phyloP scores from a whole-genome alignment of 108 stramenopile genomes.

The Nannochloropsis gaditana region DNA sequence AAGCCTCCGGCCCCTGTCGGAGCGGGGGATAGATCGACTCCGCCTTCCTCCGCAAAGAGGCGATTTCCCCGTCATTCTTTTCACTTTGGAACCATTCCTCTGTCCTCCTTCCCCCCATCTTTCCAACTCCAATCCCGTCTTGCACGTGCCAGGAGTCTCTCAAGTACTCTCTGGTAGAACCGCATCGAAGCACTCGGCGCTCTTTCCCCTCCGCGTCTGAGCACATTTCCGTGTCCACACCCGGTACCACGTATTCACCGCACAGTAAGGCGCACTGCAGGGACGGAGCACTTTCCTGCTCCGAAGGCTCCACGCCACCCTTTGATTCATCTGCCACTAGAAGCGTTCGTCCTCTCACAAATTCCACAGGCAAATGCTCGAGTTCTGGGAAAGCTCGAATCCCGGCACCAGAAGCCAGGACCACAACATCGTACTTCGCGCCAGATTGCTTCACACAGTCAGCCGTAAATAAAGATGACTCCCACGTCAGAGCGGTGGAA shows the following conservation, averaged over 20 bases:
- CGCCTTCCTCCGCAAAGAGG: background rate
- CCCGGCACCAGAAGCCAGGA: conserved; percentile 44
- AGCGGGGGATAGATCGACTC: conserved; percentile 14
- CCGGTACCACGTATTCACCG: conserved; percentile 47
- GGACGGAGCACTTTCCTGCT: background rate
- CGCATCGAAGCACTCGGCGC: background rate
- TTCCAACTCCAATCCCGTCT: background rate
- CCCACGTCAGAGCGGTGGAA: background rate
- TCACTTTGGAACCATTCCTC: too few species aligned
- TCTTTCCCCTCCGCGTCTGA: background rate
- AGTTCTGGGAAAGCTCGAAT: conserved; percentile 36
- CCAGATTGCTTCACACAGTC: background rate
- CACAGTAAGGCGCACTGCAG: conserved; percentile 40
- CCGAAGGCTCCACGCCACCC: background rate
- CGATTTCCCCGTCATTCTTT: background rate
- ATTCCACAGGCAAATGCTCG: conserved; percentile 18
- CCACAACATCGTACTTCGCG: conserved; percentile 44
- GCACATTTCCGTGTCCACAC: background rate
- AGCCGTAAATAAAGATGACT: background rate
- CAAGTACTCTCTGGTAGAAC: conserved; percentile 12
- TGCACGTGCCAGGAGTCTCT: background rate
- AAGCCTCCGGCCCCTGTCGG: background rate
- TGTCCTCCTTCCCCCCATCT: background rate
- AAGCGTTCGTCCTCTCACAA: background rate
- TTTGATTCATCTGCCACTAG: background rate